Evolutionary conservation across 2,329 filamentous ascomycete species (phyloP).

Genomic region (Proliferodiscus dingleyae): DNA sequence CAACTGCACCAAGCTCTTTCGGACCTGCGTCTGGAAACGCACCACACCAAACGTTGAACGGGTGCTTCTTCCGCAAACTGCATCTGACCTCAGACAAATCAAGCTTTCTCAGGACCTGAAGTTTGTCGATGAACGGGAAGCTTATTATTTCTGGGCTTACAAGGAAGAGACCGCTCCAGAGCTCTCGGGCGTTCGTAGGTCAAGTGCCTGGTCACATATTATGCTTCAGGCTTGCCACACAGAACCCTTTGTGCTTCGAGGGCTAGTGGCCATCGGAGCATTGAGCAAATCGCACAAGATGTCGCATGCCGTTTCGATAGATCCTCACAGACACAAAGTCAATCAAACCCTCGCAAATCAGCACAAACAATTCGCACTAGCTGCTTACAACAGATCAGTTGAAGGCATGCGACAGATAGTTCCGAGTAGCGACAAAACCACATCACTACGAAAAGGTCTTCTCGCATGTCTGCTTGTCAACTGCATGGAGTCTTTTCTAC

Average conservation of each 20-base stretch:
- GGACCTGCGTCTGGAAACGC: too few species aligned
- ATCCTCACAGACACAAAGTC: too few species aligned
- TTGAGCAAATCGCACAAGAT: constrained; percentile 11
- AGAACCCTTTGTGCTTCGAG: constrained; percentile 12
- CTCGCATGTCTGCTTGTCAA: constrained; percentile 14
- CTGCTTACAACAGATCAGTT: constrained; percentile 11
- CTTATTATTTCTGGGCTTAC: constrained; percentile 13
- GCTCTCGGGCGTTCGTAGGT: constrained; percentile 8
- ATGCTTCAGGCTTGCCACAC: constrained; percentile 15
- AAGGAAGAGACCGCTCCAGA: constrained; percentile 10
- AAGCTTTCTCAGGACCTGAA: constrained; percentile 6
- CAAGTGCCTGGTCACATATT: constrained; percentile 11
- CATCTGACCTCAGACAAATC: constrained; percentile 1
- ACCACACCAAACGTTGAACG: too few species aligned
- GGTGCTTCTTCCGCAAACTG: constrained; percentile 8
- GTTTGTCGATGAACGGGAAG: constrained; percentile 11
- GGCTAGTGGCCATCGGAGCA: constrained; percentile 16
- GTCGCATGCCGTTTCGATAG: neutral
- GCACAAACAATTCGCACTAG: constrained; percentile 12
- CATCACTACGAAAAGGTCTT: constrained; percentile 7
- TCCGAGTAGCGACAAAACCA: neutral
- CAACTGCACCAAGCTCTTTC: constrained; percentile 1
- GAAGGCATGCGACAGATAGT: constrained; percentile 11
- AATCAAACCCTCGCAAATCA: constrained; percentile 3
- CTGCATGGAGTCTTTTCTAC: constrained; percentile 11